Evolutionary conservation across 2,329 filamentous ascomycete genomes (phyloP), one percentile per base, ranked within the genome.

Genomic region (Leptographium radiaticola): DNA sequence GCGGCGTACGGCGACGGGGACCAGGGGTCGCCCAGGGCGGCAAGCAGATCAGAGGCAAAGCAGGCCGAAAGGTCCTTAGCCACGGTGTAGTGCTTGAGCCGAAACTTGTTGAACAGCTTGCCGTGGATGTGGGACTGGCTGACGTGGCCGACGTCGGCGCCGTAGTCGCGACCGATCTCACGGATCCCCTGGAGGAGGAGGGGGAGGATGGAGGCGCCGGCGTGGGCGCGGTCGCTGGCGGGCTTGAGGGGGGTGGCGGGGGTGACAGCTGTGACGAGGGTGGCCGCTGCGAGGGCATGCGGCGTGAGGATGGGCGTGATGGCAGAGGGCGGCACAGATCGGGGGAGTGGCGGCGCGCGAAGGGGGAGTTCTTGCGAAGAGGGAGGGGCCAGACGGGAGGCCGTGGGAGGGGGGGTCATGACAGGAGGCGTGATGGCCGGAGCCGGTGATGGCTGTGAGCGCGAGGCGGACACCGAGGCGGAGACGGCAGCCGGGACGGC

Each of bases 11-110:
- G 63, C 10, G 64, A 65, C 0, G 55, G 53, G 4, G 61, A 58
- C 60, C 69, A 75, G 20, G 64, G 58, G 6, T 61, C 59, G 40
- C 67, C 65, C 2, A 75, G 61, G 4, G 57, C 57, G 2, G 62
- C 53, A 1, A 73, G 57, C 7, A 80, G 64, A 7, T 68, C 67
- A 6, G 59, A 59, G 1, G 73, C 67, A 52, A 74, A 72, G 56
- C 74, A 77, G 13, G 70, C 65, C 2, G 75, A 60, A 4, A 77
- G 61, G 40, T 76, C 71, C 40, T 63, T 54, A 3, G 67, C 63
- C 0, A 57, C 61, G 5, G 52, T 49, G 48, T 73, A 72, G 1
- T 62, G 46, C 3, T 67, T 67, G 11, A 77, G 67, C 48, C 63
- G 72, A 60, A 74, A 71, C n/a, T 64, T 64, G 54, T 63, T 57